Evolutionary conservation across 192 early-diverging fungal genomes (phyloP).

Genomic region (Backusella liffmaniae): DNA sequence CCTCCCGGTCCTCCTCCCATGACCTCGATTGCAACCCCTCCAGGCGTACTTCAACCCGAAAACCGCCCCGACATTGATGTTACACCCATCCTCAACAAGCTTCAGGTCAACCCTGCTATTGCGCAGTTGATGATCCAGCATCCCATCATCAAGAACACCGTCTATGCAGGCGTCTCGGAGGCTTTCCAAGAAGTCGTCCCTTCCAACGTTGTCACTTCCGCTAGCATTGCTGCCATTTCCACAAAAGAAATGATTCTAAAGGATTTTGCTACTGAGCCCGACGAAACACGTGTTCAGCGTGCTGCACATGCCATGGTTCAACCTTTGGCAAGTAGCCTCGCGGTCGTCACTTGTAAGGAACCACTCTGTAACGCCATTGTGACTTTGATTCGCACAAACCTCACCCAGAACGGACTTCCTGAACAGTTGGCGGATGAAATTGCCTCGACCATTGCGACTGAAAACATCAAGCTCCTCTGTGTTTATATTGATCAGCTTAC

Average conservation of each 20-base stretch:
- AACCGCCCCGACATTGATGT: constrained; percentile 21
- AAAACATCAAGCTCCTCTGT: constrained; percentile 93
- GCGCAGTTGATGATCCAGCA: constrained; percentile 24
- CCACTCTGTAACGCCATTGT: constrained; percentile 83
- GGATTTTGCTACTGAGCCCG: constrained; percentile 94
- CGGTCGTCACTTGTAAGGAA: constrained; percentile 91
- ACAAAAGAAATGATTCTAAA: constrained; percentile 90
- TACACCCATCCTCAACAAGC: constrained; percentile 14
- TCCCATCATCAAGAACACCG: constrained; percentile 52
- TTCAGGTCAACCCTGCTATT: constrained; percentile 27
- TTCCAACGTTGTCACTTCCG: constrained; percentile 84
- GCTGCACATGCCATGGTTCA: constrained; percentile 95
- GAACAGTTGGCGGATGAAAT: constrained; percentile 82
- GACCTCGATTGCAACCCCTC: neutral
- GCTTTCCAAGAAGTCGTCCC: constrained; percentile 53
- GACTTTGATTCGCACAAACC: constrained; percentile 58
- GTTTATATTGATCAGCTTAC: constrained; percentile 93
- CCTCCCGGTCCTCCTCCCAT: neutral
- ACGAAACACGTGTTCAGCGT: constrained; percentile 86
- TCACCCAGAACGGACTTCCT: constrained; percentile 70
- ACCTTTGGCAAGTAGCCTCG: constrained; percentile 56
- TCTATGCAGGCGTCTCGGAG: constrained; percentile 89
- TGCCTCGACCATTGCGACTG: constrained; percentile 78
- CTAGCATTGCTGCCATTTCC: constrained; percentile 87
- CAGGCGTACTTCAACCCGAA: neutral